Evolutionary conservation across 441 rosid species (phyloP).

Genomic region (Populus hybrid): DNA sequence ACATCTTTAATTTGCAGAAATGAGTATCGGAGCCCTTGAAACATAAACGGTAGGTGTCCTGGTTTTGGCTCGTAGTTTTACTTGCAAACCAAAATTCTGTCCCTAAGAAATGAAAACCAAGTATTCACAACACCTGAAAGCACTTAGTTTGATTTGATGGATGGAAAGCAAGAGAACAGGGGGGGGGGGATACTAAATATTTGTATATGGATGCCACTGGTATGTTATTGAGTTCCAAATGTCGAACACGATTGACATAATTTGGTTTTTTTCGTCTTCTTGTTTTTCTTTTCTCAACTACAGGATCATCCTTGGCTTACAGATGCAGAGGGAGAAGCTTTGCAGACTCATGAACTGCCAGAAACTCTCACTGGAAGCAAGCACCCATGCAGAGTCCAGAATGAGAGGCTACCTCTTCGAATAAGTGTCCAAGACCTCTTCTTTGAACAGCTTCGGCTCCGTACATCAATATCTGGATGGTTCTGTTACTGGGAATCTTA

Average conservation of each 20-base stretch:
- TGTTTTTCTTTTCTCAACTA: constrained; percentile 10
- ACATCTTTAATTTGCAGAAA: background rate
- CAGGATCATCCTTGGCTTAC: constrained; percentile 94
- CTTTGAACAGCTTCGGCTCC: constrained; percentile 90
- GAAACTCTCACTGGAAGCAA: constrained; percentile 89
- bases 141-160: too few relatives aligned
- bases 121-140: too few relatives aligned
- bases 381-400: constrained; percentile 93
- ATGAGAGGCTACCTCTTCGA: constrained; percentile 85
- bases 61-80: background rate
- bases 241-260: background rate
- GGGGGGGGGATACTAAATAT: too few relatives aligned
- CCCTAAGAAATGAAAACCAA: too few relatives aligned
- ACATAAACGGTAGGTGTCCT: background rate
- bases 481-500: constrained; percentile 62
- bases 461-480: constrained; percentile 75
- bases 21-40: background rate
- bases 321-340: constrained; percentile 69
- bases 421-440: constrained; percentile 85
- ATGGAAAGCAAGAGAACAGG: too few relatives aligned
- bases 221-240: background rate
- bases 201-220: background rate
- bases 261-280: background rate
- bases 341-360: constrained; percentile 85
- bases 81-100: background rate